A percentile compares a stretch with the other conserved stretches of the same genome.
phyloP scores from a whole-genome alignment of 2,329 filamentous ascomycete genomes.

The Byssoonygena ceratinophila region DNA sequence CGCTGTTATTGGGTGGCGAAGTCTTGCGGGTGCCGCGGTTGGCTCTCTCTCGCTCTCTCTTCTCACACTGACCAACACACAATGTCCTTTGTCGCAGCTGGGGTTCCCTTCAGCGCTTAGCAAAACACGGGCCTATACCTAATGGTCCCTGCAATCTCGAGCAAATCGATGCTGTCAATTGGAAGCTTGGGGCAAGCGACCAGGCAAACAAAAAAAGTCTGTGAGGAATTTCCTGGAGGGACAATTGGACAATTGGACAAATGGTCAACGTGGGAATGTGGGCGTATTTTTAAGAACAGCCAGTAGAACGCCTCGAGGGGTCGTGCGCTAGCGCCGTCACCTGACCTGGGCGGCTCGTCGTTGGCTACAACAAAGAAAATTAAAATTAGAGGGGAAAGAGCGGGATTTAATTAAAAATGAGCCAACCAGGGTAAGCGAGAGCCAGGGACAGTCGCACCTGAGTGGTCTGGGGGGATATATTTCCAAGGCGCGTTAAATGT shows the following conservation, averaged over 20 bases:
- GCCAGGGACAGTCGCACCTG: background rate
- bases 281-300: slow-evolving; percentile 9
- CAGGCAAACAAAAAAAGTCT: background rate
- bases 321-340: background rate
- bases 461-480: slow-evolving; percentile 6
- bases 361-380: slow-evolving; percentile 5
- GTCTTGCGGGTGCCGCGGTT: background rate
- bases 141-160: background rate
- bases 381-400: background rate
- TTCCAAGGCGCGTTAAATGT: background rate
- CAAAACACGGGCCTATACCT: background rate
- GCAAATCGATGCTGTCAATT: too few relatives aligned
- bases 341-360: slow-evolving; percentile 4
- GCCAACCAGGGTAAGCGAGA: slow-evolving; percentile 10
- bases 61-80: background rate
- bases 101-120: background rate
- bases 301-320: slow-evolving; percentile 7
- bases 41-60: too few relatives aligned
- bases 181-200: slow-evolving; percentile 1
- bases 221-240: background rate
- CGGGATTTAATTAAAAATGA: background rate
- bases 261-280: background rate
- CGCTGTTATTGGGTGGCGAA: slow-evolving; percentile 7
- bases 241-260: slow-evolving; percentile 11
- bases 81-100: background rate